Evolutionary conservation across 192 early-diverging fungal species (phyloP), one percentile per base, ranked within the genome.

Genomic region (Phlyctochytrium arcticum): DNA sequence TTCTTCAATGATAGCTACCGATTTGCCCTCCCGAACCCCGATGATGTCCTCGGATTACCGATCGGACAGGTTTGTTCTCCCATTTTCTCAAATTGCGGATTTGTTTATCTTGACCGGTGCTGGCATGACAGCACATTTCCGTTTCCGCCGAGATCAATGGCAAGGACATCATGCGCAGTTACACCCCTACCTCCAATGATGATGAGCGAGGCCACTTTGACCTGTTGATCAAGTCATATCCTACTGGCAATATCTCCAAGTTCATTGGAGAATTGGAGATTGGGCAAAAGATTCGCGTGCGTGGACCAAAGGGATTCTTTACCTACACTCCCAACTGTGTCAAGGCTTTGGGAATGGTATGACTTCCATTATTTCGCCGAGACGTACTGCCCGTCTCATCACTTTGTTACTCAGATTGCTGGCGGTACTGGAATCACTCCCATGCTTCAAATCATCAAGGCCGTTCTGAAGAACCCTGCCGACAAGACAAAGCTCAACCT

Each of bases 371-470:
- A 17, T 2, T 7, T n/a, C 12, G 35, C 24, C 15, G 34, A 17
- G 55, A 35, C 55, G 8, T 26, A 19, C 17, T 53, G 17, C 50
- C 27, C 17, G 50, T 53, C 54, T 26, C 8, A 34, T 60, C 7
- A 23, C 58, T 12, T 59, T 66, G 36, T 9, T 1, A 6, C 44
- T 64, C 48, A 79, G 76, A 87, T 94, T 80, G 94, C 94, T 36
- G 91, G 93, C 31, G 94, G 94, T 54, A 92, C 94, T 48, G 94
- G 79, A 4, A 90, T 98, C 64, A 94, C 95, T 1, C 95, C 95
- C 49, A 98, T 98, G 95, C 82, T 90, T 57, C 93, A 91, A 87
- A 87, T 98, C 59, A 90, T 96, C 48, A 89, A 90, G 49, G 87
- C 88, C 30, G 83, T 96, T 26, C 62, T 90, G 57, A 84, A 85